Percentiles rank a stretch among this genome's conserved stretches.
phyloP scores from a whole-genome alignment of 345 rosid species.

The Diplotaxis tenuifolia region DNA sequence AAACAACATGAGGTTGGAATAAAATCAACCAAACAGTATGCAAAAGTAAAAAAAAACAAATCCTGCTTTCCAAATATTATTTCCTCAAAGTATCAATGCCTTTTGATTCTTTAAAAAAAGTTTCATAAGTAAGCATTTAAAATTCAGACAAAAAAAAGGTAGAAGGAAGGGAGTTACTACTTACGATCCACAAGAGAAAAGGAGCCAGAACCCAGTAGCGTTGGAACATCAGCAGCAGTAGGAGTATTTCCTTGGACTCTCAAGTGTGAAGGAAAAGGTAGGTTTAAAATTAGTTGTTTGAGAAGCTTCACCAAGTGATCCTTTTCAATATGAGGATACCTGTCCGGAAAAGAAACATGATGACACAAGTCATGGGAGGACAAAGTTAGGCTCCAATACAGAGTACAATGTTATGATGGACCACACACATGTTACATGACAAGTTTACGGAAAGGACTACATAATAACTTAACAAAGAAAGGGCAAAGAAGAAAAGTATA shows the following conservation, averaged over 20 bases:
- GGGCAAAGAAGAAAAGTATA: conserved; percentile 22
- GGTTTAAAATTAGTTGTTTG: conserved; percentile 63
- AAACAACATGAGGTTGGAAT: neutral
- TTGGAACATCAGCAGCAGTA: conserved; percentile 89
- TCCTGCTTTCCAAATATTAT: conserved; percentile 8
- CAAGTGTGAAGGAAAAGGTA: conserved; percentile 44
- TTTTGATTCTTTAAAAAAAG: neutral
- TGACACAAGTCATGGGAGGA: conserved; percentile 22
- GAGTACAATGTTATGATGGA: neutral
- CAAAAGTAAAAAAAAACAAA: neutral
- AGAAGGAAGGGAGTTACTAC: conserved; percentile 33
- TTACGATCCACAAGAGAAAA: conserved; percentile 86
- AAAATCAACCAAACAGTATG: neutral
- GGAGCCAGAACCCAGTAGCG: conserved; percentile 79
- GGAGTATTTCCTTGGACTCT: conserved; percentile 50
- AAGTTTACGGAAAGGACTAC: neutral
- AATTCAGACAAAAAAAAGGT: neutral
- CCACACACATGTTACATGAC: neutral
- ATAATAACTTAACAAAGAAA: conserved; percentile 1
- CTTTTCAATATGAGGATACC: conserved; percentile 81
- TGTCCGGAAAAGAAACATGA: conserved; percentile 38
- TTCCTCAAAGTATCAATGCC: neutral
- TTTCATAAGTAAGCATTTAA: neutral
- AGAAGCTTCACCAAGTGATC: conserved; percentile 93
- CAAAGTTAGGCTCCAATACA: neutral